Evolutionary conservation across 208 protist species (phyloP).

Genomic region (Wallacemonas sp.): DNA sequence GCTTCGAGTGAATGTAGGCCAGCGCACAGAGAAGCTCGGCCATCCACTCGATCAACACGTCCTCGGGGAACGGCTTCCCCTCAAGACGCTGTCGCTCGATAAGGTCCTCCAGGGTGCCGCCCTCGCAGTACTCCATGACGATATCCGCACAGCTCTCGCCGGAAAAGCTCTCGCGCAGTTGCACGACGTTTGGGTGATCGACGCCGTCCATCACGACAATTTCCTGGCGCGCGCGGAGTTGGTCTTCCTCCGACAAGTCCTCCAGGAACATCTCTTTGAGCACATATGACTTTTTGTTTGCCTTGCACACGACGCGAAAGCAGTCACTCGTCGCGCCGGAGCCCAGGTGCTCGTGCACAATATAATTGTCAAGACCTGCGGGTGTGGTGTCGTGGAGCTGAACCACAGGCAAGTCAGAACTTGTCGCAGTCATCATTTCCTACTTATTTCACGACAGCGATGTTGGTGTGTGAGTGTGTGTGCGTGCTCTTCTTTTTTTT

Average conservation of each 20-base stretch:
- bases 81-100: constrained; percentile 76
- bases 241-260: constrained; percentile 71
- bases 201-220: constrained; percentile 89
- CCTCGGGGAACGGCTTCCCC: constrained; percentile 63
- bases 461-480: neutral
- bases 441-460: too few species aligned
- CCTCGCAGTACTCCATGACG: constrained; percentile 91
- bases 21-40: constrained; percentile 85
- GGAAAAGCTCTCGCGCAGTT: constrained; percentile 87
- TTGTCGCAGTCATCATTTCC: neutral
- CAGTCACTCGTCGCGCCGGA: constrained; percentile 71
- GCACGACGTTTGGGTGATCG: constrained; percentile 90
- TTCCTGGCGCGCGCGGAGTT: constrained; percentile 75
- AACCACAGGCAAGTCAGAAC: neutral
- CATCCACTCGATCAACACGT: constrained; percentile 89
- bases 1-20: constrained; percentile 84
- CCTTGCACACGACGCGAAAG: constrained; percentile 61
- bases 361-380: constrained; percentile 53
- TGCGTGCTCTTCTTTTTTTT: too few species aligned
- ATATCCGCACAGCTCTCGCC: constrained; percentile 78
- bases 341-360: constrained; percentile 68
- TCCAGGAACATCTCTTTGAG: constrained; percentile 85
- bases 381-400: constrained; percentile 35
- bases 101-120: constrained; percentile 82
- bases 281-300: constrained; percentile 64